Percentiles rank a stretch among this genome's conserved stretches.
These are phyloP conservation scores for Hypoxylon cercidicola DNA, from an alignment of 495 filamentous ascomycete species.

Conservation along the genomic window DNA sequence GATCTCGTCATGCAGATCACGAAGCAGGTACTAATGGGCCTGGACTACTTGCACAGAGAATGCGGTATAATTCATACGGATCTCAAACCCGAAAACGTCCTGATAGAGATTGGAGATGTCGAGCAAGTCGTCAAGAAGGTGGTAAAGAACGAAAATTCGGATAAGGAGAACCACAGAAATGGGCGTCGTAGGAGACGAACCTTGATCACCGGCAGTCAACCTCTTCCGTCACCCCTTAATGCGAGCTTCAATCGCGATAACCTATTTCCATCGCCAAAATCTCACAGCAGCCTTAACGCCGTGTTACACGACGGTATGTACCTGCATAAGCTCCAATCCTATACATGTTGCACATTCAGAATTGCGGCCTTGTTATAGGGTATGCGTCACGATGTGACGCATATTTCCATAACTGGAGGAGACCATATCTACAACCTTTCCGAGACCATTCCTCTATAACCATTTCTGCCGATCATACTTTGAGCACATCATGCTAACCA, in stretches of 20 bases:
- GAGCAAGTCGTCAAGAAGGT: conserved; percentile 95
- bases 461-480: background rate
- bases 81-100: conserved; percentile 96
- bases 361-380: background rate
- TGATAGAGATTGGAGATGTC: conserved; percentile 99
- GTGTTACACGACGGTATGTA: conserved; percentile 81
- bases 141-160: conserved; percentile 83
- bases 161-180: conserved; percentile 92
- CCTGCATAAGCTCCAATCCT: conserved; percentile 12
- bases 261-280: conserved; percentile 73
- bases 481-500: conserved; percentile 17
- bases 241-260: conserved; percentile 85
- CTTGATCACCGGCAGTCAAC: conserved; percentile 96
- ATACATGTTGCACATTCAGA: background rate
- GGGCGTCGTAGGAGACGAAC: conserved; percentile 91
- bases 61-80: conserved; percentile 99
- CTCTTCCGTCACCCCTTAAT: conserved; percentile 93
- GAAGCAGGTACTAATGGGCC: conserved; percentile 93
- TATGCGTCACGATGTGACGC: background rate
- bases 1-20: conserved; percentile 97
- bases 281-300: conserved; percentile 84
- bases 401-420: background rate
- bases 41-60: conserved; percentile 96
- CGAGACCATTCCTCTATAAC: background rate
- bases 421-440: background rate